Conservation (phyloP, 495 filamentous ascomycete genomes). For the Aspergillus incahuasiensis region DNA sequence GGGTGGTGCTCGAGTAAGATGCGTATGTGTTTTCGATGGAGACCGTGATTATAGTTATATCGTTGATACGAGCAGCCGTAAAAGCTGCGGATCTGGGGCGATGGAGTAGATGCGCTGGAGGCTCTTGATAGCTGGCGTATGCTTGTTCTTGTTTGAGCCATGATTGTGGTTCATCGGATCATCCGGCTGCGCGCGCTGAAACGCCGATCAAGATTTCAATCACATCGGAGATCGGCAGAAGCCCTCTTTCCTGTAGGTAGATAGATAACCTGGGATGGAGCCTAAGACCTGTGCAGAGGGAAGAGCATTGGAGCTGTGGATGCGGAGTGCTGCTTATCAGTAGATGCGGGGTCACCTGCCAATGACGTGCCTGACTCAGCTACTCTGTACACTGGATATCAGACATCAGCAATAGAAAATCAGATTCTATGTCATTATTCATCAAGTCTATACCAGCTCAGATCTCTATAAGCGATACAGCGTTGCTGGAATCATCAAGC, state of each 20-base stretch:
- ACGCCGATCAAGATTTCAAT: not conserved
- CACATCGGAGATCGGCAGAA: not conserved
- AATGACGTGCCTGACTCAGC: not conserved
- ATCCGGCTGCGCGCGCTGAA: not conserved
- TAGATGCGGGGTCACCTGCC: not conserved
- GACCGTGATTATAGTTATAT: not conserved
- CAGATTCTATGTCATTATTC: not conserved
- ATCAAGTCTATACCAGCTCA: conserved; percentile 4
- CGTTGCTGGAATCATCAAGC: conserved; percentile 1
- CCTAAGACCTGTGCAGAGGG: too few relatives aligned
- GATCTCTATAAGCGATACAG: conserved; percentile 12
- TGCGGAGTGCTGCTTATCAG: not conserved
- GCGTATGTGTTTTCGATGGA: conserved; percentile 1
- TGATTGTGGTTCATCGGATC: not conserved
- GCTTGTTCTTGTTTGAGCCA: not conserved
- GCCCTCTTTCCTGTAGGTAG: too few relatives aligned
- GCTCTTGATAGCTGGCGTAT: not conserved
- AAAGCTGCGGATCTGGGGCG: conserved; percentile 1
- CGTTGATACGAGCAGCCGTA: conserved; percentile 1
- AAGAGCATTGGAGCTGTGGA: not conserved
- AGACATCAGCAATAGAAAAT: not conserved
- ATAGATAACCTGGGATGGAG: too few relatives aligned
- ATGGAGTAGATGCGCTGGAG: not conserved
- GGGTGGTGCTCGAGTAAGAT: not conserved
- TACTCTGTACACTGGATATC: not conserved